Evolutionary conservation across 2,329 filamentous ascomycete species (phyloP).

Genomic region (Diplodia corticola): DNA sequence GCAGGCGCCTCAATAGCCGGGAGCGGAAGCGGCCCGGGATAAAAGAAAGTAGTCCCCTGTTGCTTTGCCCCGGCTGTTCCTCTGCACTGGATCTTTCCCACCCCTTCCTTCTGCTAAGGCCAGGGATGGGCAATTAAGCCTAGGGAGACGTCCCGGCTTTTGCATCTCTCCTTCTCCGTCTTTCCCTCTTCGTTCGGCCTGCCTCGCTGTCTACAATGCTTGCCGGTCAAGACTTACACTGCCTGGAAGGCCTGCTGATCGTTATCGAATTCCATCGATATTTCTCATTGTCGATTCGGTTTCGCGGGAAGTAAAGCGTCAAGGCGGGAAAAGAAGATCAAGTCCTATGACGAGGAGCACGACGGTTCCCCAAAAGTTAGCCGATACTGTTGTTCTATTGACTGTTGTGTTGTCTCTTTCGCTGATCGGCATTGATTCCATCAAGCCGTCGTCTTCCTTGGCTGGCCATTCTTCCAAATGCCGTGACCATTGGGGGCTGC

Average conservation of each 20-base stretch:
- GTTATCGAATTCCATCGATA: neutral
- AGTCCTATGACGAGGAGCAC: conserved; percentile 8
- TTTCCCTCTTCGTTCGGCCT: neutral
- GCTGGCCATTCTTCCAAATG: conserved; percentile 16
- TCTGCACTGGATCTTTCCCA: neutral
- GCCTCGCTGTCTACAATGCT: neutral
- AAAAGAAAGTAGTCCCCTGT: neutral
- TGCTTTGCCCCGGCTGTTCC: neutral
- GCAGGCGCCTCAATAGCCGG: neutral
- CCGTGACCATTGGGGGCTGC: neutral
- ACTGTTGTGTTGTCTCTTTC: neutral
- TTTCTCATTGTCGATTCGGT: neutral
- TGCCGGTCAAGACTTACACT: neutral
- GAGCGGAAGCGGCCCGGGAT: conserved; percentile 4
- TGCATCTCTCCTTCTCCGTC: neutral
- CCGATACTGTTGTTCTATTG: neutral
- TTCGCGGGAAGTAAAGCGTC: neutral
- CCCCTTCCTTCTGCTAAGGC: neutral
- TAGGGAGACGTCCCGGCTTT: neutral
- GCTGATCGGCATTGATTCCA: neutral
- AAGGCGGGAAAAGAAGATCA: neutral
- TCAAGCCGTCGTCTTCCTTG: neutral
- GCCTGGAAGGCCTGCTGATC: neutral
- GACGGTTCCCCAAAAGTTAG: neutral
- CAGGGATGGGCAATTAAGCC: neutral